Conservation (phyloP, 164 flowering plant species). For the Brasenia schreberi region DNA sequence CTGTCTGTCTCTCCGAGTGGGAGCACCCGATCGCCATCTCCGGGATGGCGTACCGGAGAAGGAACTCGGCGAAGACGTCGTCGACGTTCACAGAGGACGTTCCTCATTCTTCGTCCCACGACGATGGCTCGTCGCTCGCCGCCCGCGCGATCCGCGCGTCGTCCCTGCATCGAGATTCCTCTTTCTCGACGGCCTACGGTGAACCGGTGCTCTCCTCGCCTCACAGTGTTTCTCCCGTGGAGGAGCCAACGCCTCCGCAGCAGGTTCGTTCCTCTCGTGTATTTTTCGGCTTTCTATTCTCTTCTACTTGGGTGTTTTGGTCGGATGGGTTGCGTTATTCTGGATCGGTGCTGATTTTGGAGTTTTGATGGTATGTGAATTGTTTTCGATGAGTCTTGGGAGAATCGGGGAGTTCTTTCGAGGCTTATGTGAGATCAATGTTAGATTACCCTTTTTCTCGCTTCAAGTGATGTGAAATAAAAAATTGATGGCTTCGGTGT, state of each 20-base stretch:
- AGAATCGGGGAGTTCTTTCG: no score
- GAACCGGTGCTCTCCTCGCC: constrained; percentile 21
- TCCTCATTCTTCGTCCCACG: constrained; percentile 8
- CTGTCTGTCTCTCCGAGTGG: background rate
- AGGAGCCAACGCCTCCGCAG: constrained; percentile 14
- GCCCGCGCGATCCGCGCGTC: constrained; percentile 89
- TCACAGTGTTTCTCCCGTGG: constrained; percentile 12
- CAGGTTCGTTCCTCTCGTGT: constrained; percentile 4
- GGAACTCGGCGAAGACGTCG: constrained; percentile 18
- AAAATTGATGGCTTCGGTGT: no score
- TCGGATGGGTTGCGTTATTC: background rate
- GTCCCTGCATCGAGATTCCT: constrained; percentile 51
- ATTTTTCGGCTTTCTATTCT: background rate
- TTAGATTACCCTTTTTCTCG: no score
- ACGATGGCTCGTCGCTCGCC: constrained; percentile 35
- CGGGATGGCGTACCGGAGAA: constrained; percentile 31
- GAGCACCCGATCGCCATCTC: background rate
- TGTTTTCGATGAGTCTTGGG: background rate
- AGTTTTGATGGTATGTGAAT: background rate
- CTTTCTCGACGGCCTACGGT: constrained; percentile 45
- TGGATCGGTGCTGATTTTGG: background rate
- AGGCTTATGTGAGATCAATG: no score
- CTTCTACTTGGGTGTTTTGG: background rate
- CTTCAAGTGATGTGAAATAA: no score
- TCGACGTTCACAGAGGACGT: constrained; percentile 18